Base-by-base conservation (phyloP, 352 stramenopile species). In the Globisporangium recalcitrans region DNA sequence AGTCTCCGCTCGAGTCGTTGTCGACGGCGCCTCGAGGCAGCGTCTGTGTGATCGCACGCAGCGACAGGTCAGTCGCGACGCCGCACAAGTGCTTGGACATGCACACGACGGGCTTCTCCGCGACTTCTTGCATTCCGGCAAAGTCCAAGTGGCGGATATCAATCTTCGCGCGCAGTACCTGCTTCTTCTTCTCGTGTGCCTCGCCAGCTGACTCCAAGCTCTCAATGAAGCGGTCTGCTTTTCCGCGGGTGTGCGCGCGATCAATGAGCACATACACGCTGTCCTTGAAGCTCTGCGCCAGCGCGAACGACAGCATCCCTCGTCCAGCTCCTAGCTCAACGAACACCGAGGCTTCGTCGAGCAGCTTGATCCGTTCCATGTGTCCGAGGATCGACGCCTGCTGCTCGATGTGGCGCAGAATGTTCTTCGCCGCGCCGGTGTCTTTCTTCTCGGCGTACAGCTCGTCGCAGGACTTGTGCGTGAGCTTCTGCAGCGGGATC, bases 41-140 rank as follows among this genome's bases (percentile, higher is more conserved):
- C 16, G 78, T 91, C 57, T 86, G 71, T 3, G 70, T 68, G 27
- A 92, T 76, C 26, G 82, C 77, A 52, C 85, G 80, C 46, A 94
- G 63, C 22, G 85, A 94, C 32, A 94, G 53, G 55, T 94, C 85
- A 0, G 85, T 94, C 40, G 85, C 85, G 44, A 93, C 83, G 9
- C 85, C 85, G 36, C 85, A 95, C 34, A 95, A 60, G 52, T 95
- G 85, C 67, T 95, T 95, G 54, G 85, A 95, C 72, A 95, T 92
- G 61, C 80, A 86, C 8, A 95, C 80, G 21, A 95, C 65, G 0
- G 76, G 68, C 32, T 75, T 77, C 48, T 77, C 58, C 0, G 46
- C 31, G 3, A 90, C 63, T 53, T 88, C 75, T 38, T 71, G 24
- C 73, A 95, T 87, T 0, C 75, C 83, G 1, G 75, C 71, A 27